Evolutionary conservation across 2,329 filamentous ascomycete species (phyloP), one percentile per base, ranked within the genome.

Genomic region (Chaetomiaceae sp.): DNA sequence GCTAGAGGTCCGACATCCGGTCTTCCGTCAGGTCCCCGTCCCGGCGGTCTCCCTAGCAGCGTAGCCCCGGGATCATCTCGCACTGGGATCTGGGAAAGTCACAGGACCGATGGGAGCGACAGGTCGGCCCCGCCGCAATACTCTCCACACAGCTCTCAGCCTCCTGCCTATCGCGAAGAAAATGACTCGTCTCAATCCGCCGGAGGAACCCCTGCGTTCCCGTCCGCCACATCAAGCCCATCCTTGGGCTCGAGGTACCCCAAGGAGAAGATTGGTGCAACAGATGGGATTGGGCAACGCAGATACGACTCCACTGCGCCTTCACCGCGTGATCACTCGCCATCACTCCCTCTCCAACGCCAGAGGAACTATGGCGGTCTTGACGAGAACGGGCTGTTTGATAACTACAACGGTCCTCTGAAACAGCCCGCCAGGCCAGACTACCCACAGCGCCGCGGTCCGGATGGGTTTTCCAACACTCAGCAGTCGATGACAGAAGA

Each of bases 331-430:
- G 55, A 55, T 11, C 59, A 52, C 51, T 62, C 24, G 61, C 60
- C 32, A 60, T 65, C 48, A 64, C 68, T 56, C 18, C 18, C 51
- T 30, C 40, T 49, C n/a, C 49, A 53, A 17, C 39, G 76, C 11
- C 71, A 74, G 10, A 76, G 77, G 38, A 79, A 79, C 22, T 84
- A 84, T 52, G 80, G 81, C 29, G 78, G 78, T 6, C 65, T 83
- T 47, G 78, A 66, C 48, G 75, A 81, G 3, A 34, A 38, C 5
- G 45, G 19, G 7, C 40, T 45, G 40, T 51, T 49, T 22, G 44
- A 27, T 35, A 38, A 41, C 18, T 50, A 52, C 20, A 34, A 34
- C 2, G 15, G n/a, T 5, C 41, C 40, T 3, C 3, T 22, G 10
- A 35, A 44, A 20, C 45, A 42, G 29, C 11, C 44, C 20, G n/a